Conservation (phyloP, 1,139 yeast species). For the Saccharomyces hybrid region DNA sequence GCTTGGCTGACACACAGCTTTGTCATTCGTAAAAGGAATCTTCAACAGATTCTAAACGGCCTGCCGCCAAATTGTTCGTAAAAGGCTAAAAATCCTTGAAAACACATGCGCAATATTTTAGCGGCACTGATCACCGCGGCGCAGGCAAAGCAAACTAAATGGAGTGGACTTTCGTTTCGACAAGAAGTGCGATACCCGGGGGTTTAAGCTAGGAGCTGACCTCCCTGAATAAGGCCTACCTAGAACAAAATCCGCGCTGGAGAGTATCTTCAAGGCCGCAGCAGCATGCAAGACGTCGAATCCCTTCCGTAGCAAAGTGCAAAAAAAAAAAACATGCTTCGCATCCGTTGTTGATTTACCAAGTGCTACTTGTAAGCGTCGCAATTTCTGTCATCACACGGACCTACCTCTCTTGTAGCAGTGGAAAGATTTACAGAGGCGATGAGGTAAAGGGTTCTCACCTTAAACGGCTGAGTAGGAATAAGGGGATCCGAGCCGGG, state of each 20-base stretch:
- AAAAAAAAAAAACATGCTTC: no score
- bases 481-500: neutral
- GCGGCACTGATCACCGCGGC: neutral
- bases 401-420: neutral
- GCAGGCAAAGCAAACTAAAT: neutral
- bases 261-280: no score
- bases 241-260: no score
- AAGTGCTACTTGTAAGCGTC: no score
- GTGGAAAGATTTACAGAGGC: neutral
- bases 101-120: neutral
- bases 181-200: neutral
- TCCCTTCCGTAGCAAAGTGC: no score
- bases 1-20: neutral
- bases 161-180: neutral
- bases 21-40: neutral
- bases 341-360: no score
- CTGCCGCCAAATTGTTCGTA: neutral
- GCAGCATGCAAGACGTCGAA: no score
- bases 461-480: neutral
- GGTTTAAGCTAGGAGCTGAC: neutral
- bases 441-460: neutral
- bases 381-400: no score
- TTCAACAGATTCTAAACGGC: neutral
- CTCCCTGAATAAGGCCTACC: neutral
- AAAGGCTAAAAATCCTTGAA: neutral